These are phyloP conservation scores for Coemansia sp. DNA, from an alignment of 192 early-diverging fungal genomes.

Conservation along the genomic window DNA sequence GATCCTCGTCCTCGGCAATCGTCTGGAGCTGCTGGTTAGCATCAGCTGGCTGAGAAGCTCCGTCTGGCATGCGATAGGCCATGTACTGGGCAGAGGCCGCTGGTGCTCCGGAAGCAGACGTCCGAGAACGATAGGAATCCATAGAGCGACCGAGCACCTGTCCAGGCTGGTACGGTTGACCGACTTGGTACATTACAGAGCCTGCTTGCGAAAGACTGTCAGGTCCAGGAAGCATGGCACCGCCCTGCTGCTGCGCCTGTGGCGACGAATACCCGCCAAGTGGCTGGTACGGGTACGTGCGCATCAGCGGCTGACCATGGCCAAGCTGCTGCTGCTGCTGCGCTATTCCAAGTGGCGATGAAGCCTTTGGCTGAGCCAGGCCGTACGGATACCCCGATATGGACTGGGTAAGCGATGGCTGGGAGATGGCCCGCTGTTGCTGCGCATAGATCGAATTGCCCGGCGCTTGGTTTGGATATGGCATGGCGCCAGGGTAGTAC, in stretches of 20 bases:
- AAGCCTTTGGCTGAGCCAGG: conserved; percentile 23
- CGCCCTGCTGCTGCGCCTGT: conserved; percentile 16
- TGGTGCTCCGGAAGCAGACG: conserved; percentile 4
- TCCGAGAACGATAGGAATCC: conserved; percentile 42
- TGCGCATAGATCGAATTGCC: conserved; percentile 22
- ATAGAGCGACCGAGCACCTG: conserved; percentile 48
- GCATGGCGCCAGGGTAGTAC: conserved; percentile 45
- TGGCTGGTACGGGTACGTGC: conserved; percentile 37
- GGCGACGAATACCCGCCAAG: conserved; percentile 23
- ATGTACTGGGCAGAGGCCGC: conserved; percentile 35
- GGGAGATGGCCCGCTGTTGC: conserved; percentile 12
- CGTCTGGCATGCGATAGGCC: conserved; percentile 55
- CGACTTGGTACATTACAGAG: conserved; percentile 40
- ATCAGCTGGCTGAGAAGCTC: conserved; percentile 30
- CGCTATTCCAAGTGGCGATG: conserved; percentile 14
- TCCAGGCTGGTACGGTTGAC: conserved; percentile 54
- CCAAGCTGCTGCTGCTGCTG: conserved; percentile 24
- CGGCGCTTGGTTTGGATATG: conserved; percentile 17
- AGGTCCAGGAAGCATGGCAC: conserved; percentile 12
- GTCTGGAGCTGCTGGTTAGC: conserved; percentile 35
- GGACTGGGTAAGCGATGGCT: conserved; percentile 10
- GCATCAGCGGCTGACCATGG: conserved; percentile 38
- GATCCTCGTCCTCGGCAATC: conserved; percentile 47
- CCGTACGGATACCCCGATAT: conserved; percentile 39
- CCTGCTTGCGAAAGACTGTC: conserved; percentile 23